Percentiles rank a stretch among this genome's conserved stretches.
Evolutionary conservation across 2,329 filamentous ascomycete genomes (phyloP).

Genomic region (Trichoderma citrinoviride): DNA sequence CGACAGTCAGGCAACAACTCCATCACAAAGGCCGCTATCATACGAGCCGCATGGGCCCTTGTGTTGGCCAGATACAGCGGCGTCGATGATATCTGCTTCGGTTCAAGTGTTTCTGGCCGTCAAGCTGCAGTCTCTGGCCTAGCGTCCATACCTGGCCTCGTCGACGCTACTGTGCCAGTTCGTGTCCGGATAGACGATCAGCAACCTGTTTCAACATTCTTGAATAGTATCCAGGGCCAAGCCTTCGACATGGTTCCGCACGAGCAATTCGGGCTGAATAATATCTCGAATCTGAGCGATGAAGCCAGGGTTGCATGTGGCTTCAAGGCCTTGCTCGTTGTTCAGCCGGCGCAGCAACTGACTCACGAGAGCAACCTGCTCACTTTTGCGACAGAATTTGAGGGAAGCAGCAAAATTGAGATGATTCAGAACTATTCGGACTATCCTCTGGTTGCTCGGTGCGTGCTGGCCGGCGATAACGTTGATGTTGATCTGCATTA

Average conservation of each 20-base stretch:
- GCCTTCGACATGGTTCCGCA: constrained; percentile 27
- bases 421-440: constrained; percentile 8
- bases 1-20: neutral
- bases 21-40: constrained; percentile 23
- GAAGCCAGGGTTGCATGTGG: constrained; percentile 19
- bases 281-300: constrained; percentile 27
- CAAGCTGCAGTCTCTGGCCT: constrained; percentile 11
- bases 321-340: constrained; percentile 16
- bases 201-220: constrained; percentile 11
- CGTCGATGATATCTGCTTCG: constrained; percentile 26
- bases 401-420: neutral
- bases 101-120: constrained; percentile 25
- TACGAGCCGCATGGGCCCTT: constrained; percentile 27
- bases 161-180: constrained; percentile 11
- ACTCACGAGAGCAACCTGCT: neutral
- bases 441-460: constrained; percentile 17
- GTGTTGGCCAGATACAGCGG: constrained; percentile 22
- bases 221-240: constrained; percentile 27
- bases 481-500: constrained; percentile 9
- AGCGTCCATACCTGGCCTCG: constrained; percentile 6
- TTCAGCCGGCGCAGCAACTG: constrained; percentile 19
- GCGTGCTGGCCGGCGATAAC: neutral
- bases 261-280: constrained; percentile 31
- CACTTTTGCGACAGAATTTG: neutral
- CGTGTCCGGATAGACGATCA: constrained; percentile 4